These are phyloP conservation scores for Postia placenta DNA, from an alignment of 768 basidiomycete genomes.

Conservation along the genomic window DNA sequence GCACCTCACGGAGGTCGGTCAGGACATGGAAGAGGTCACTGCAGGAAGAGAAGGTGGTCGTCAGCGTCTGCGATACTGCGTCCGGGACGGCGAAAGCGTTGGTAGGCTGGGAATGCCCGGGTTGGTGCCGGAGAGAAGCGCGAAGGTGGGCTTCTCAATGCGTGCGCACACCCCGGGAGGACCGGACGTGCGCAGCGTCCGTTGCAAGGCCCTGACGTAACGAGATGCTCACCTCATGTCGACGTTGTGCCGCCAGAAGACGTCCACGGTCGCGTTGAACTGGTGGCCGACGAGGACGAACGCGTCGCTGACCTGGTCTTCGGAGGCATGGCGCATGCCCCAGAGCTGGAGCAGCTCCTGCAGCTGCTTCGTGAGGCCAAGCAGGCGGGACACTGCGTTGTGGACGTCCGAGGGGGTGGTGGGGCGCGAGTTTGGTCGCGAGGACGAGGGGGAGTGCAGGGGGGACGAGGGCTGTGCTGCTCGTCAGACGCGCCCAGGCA, in stretches of 20 bases:
- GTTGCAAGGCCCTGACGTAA: neutral
- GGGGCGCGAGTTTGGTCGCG: neutral
- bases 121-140: neutral
- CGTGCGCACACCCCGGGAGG: neutral
- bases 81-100: too few species aligned
- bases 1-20: slow-evolving; percentile 29
- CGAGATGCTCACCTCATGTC: slow-evolving; percentile 58
- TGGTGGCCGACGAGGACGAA: slow-evolving; percentile 88
- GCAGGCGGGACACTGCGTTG: slow-evolving; percentile 55
- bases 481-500: neutral
- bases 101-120: too few species aligned
- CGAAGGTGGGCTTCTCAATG: too few species aligned
- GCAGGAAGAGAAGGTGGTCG: slow-evolving; percentile 6
- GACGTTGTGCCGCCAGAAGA: slow-evolving; percentile 71
- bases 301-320: slow-evolving; percentile 77
- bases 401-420: slow-evolving; percentile 40
- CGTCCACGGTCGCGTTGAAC: slow-evolving; percentile 73
- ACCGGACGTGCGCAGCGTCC: neutral
- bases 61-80: too few species aligned
- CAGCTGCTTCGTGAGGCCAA: slow-evolving; percentile 79
- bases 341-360: slow-evolving; percentile 69
- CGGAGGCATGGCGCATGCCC: slow-evolving; percentile 52
- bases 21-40: slow-evolving; percentile 38
- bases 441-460: neutral
- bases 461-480: slow-evolving; percentile 2